phyloP scores from a whole-genome alignment of 108 stramenopile genomes.

The Conticribra weissflogii region DNA sequence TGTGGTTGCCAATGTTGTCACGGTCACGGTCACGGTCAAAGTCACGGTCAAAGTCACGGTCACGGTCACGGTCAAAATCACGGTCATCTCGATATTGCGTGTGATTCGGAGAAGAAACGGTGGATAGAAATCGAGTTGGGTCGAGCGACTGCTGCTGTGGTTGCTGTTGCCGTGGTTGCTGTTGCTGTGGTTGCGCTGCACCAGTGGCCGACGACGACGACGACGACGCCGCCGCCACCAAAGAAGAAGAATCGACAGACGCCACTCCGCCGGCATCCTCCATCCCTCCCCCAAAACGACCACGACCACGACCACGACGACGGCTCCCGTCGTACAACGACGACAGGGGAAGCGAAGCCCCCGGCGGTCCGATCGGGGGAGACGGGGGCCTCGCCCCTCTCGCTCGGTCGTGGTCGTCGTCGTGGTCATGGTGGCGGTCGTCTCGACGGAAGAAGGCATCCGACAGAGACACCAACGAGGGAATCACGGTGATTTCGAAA shows the following conservation, averaged over 20 bases:
- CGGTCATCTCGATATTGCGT: neutral
- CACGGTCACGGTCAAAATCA: neutral
- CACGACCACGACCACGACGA: neutral
- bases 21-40: neutral
- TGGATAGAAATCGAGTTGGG: conserved; percentile 2
- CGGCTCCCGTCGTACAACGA: too few relatives aligned
- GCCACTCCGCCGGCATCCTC: too few relatives aligned
- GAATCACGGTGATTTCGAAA: conserved; percentile 11
- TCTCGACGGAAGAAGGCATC: conserved; percentile 12
- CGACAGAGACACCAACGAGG: conserved; percentile 27
- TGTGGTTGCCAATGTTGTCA: conserved; percentile 1
- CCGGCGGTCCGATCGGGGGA: conserved; percentile 43
- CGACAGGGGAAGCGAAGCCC: conserved; percentile 33
- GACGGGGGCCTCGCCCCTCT: neutral
- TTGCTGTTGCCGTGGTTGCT: neutral
- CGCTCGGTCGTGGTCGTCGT: neutral
- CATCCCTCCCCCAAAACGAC: too few relatives aligned
- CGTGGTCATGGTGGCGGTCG: neutral
- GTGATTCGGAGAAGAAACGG: neutral
- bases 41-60: neutral
- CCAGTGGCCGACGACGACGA: neutral
- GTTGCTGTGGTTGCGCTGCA: neutral
- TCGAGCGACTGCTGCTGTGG: neutral
- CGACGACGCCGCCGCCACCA: neutral
- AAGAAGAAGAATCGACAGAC: neutral